These are phyloP conservation scores for Agaricus bisporus DNA, from an alignment of 768 basidiomycete species.

Conservation along the genomic window DNA sequence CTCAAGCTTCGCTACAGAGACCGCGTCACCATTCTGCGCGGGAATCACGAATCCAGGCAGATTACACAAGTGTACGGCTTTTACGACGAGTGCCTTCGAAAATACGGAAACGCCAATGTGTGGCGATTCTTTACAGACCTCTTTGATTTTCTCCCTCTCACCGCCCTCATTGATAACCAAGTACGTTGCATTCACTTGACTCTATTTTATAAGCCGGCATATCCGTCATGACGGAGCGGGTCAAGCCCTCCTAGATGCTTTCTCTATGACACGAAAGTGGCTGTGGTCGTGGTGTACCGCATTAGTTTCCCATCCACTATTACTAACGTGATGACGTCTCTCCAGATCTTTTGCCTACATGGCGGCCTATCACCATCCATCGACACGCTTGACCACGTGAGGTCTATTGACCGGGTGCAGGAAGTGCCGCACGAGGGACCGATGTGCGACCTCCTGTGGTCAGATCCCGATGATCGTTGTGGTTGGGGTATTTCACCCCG, in stretches of 20 bases:
- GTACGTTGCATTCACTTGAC: constrained; percentile 45
- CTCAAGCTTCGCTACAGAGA: constrained; percentile 98
- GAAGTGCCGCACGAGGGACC: constrained; percentile 99
- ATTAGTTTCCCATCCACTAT: constrained; percentile 6
- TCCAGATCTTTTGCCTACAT: constrained; percentile 96
- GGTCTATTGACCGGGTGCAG: constrained; percentile 97
- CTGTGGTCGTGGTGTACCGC: neutral
- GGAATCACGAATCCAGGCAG: constrained; percentile 98
- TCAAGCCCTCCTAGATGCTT: neutral
- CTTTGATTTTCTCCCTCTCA: constrained; percentile 96
- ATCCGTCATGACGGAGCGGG: neutral
- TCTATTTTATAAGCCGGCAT: neutral
- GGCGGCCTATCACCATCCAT: constrained; percentile 98
- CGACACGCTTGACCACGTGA: constrained; percentile 98
- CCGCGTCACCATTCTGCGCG: constrained; percentile 94
- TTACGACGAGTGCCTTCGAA: constrained; percentile 98
- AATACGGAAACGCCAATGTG: constrained; percentile 99
- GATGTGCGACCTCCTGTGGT: constrained; percentile 99
- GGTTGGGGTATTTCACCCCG: constrained; percentile 99
- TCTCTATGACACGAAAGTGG: neutral
- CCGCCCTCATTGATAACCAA: constrained; percentile 98
- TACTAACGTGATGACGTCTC: constrained; percentile 9
- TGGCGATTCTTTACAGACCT: constrained; percentile 99
- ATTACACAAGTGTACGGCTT: constrained; percentile 99
- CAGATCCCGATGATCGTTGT: constrained; percentile 97